Base-by-base conservation (phyloP, 1,284 basidiomycete species). In the Sparassis latifolia region DNA sequence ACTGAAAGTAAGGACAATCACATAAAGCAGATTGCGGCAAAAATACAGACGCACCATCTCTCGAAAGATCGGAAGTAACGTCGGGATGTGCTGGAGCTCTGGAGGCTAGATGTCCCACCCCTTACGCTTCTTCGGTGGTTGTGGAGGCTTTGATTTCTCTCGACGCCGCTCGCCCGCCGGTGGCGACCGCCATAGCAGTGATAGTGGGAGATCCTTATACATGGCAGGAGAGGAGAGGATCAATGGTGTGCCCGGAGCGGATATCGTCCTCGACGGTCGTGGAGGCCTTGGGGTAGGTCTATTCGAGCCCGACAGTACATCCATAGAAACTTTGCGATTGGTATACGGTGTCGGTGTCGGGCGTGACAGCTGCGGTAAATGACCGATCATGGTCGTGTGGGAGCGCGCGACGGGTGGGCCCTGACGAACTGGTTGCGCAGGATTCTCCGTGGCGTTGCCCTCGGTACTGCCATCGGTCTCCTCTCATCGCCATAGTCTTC, bases 41-140 rank as follows among this genome's bases (percentile, higher is more conserved):
- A n/a, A n/a, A n/a, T n/a, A n/a, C n/a, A n/a, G n/a, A 65, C 84
- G 66, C 57, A 95, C 92, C 75, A 95, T 83, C 69, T 97, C 94
- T 44, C 88, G 79, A 65, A 97, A 97, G 31, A 97, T 61, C 1
- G 93, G 91, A 35, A 94, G 71, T 29, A 97, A 65, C 54, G 82
- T 77, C 28, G 88, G 84, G 51, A 97, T 80, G 57, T 86, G 78
- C 51, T 76, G 73, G 47, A 97, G 73, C 52, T 90, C 82, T 1
- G 96, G 96, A 45, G 86, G 81, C 56, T 82, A 79, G n/a, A 72
- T 66, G 42, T 68, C 69, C 54, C 63, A 66, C 58, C 62, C 58
- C 46, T 57, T 55, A n/a, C n/a, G n/a, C 40, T 48, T 49, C 32
- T n/a, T n/a, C n/a, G 56, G 44, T 33, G 51, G 38, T 12, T 53